Evolutionary conservation across 2,329 filamentous ascomycete species (phyloP).

Genomic region (Penicillium capsulatum): DNA sequence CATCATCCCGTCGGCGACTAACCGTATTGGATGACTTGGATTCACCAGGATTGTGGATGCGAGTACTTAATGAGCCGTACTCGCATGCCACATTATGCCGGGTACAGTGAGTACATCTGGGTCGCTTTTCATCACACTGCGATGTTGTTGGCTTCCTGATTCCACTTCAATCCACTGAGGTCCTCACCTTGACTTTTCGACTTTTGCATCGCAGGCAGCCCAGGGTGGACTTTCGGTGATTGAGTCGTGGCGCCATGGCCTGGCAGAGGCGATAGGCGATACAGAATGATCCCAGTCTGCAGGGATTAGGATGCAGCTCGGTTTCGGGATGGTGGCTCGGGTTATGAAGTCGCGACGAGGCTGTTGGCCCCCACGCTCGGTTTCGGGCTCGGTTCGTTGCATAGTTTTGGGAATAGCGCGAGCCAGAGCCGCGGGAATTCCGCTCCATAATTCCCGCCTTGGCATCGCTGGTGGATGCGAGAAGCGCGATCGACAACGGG

Average conservation of each 20-base stretch:
- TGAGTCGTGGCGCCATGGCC: constrained; percentile 16
- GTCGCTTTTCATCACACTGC: constrained; percentile 17
- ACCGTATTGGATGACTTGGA: constrained; percentile 1
- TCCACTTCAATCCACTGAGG: neutral
- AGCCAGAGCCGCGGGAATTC: too few relatives aligned
- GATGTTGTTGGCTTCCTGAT: constrained; percentile 1
- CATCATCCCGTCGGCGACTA: neutral
- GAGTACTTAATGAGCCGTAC: constrained; percentile 9
- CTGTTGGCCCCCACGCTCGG: constrained; percentile 6
- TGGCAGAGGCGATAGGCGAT: too few relatives aligned
- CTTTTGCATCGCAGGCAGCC: constrained; percentile 18
- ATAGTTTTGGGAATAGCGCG: constrained; percentile 11
- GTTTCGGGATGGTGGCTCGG: constrained; percentile 10
- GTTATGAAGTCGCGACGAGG: neutral
- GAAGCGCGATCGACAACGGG: neutral
- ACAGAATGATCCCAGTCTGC: too few relatives aligned
- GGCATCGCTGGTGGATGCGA: neutral
- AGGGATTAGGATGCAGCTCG: constrained; percentile 7
- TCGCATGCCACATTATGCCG: constrained; percentile 14
- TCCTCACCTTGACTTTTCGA: constrained; percentile 18
- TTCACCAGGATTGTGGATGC: constrained; percentile 9
- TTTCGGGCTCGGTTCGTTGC: constrained; percentile 10
- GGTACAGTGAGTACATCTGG: constrained; percentile 14
- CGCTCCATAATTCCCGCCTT: neutral
- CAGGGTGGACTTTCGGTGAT: constrained; percentile 16